Evolutionary conservation across 2,329 filamentous ascomycete genomes (phyloP).

Genomic region (Nannizziopsis arthrosporioides): DNA sequence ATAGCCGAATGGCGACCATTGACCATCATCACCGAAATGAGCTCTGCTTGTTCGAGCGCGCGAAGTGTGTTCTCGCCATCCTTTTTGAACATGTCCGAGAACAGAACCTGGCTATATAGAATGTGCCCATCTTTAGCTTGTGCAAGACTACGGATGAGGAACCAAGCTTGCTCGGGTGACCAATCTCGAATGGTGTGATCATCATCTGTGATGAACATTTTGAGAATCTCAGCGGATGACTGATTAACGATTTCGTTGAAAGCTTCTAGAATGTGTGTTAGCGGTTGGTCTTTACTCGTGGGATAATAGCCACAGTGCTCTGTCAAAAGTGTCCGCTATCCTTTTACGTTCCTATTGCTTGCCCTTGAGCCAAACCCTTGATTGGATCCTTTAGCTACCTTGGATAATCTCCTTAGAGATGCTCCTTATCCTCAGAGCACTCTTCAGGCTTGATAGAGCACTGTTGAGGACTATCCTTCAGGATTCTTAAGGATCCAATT

Average conservation of each 20-base stretch:
- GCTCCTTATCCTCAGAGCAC: too few relatives aligned
- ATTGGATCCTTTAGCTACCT: too few relatives aligned
- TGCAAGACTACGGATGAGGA: conserved; percentile 67
- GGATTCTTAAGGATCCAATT: too few relatives aligned
- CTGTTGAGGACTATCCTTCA: too few relatives aligned
- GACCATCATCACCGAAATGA: conserved; percentile 62
- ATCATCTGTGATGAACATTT: conserved; percentile 67
- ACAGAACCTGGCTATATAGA: conserved; percentile 74
- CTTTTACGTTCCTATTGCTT: too few relatives aligned
- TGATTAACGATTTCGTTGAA: conserved; percentile 82
- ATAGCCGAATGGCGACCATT: conserved; percentile 70
- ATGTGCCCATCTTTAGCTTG: conserved; percentile 46
- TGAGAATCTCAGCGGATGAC: conserved; percentile 77
- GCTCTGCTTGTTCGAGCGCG: conserved; percentile 69
- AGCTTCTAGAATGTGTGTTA: conserved; percentile 42
- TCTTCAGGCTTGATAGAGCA: not conserved
- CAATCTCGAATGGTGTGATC: conserved; percentile 53
- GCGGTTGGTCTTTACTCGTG: too few relatives aligned
- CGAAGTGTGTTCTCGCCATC: conserved; percentile 66
- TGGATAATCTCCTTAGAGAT: too few relatives aligned
- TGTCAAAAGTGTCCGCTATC: too few relatives aligned
- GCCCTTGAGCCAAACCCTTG: too few relatives aligned
- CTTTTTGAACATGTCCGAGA: conserved; percentile 62
- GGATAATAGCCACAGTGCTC: too few relatives aligned
- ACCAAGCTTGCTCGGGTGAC: conserved; percentile 82